phyloP scores from a whole-genome alignment of 139 green algal genomes.

The Pleodorina starrii region DNA sequence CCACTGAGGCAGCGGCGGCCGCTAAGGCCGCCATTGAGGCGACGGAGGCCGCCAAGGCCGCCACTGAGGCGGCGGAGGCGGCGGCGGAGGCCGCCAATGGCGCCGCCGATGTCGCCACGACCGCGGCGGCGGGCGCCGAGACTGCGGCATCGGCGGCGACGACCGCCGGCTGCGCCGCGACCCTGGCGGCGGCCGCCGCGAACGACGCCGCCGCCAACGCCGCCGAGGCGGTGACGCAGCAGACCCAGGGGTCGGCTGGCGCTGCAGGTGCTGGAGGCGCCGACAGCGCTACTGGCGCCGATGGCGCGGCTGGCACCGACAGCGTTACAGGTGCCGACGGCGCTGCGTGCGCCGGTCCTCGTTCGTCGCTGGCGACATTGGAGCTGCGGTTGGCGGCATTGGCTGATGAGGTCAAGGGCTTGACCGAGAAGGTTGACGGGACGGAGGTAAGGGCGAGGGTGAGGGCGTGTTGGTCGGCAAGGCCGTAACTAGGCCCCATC shows the following conservation, averaged over 20 bases:
- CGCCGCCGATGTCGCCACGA: not conserved
- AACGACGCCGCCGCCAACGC: not conserved
- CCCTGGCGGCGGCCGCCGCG: not conserved
- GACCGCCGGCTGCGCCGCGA: not conserved
- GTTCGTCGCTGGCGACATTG: not conserved
- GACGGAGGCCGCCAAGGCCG: not conserved
- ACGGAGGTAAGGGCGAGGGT: not conserved
- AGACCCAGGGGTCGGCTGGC: not conserved
- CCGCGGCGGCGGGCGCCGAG: not conserved
- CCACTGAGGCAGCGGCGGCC: not conserved
- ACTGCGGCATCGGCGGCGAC: not conserved
- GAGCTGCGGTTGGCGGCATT: not conserved
- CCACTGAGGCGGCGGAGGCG: not conserved
- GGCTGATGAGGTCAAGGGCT: not conserved
- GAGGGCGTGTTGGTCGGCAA: no score
- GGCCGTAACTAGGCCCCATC: no score
- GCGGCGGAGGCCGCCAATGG: not conserved
- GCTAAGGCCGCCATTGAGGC: not conserved
- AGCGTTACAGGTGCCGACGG: not conserved
- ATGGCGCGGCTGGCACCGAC: not conserved
- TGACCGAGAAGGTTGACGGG: not conserved
- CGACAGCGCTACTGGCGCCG: not conserved
- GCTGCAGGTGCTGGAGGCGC: no score
- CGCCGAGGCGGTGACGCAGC: not conserved
- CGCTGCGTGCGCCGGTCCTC: not conserved